Conservation (phyloP, 192 early-diverging fungal genomes). For the Mortierella claussenii region DNA sequence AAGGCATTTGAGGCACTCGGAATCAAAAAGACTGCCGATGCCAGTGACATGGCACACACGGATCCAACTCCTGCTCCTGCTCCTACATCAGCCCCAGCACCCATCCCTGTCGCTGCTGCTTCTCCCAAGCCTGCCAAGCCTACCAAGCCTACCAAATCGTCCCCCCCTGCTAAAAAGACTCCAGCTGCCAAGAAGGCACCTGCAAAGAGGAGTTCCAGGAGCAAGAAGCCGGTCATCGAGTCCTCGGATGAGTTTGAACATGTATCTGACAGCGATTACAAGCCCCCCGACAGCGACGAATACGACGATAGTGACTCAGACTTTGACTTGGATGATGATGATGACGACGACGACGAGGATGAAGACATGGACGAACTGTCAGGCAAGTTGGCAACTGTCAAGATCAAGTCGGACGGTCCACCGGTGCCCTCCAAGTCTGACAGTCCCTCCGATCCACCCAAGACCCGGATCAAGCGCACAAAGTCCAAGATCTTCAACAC, state of each 20-base stretch:
- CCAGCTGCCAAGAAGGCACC: constrained; percentile 8
- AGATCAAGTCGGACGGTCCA: constrained; percentile 36
- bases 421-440: constrained; percentile 20
- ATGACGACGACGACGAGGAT: constrained; percentile 12
- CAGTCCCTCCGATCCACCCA: not conserved
- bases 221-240: constrained; percentile 13
- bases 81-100: not conserved
- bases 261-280: constrained; percentile 19
- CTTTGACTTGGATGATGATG: constrained; percentile 3
- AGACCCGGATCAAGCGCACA: constrained; percentile 16
- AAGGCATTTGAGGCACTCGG: constrained; percentile 17
- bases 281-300: constrained; percentile 18
- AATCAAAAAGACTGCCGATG: constrained; percentile 23
- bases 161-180: constrained; percentile 15
- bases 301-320: constrained; percentile 2
- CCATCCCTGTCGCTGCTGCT: constrained; percentile 3
- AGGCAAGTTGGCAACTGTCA: constrained; percentile 36
- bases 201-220: constrained; percentile 7
- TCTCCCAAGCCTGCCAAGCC: not conserved
- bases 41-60: not conserved
- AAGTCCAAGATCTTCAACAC: constrained; percentile 31
- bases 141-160: constrained; percentile 11
- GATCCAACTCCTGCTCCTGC: constrained; percentile 4
- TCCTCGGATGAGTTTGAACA: constrained; percentile 41
- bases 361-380: constrained; percentile 28